Conservation (phyloP, 495 filamentous ascomycete genomes). For the Astrothelium macrocarpum region DNA sequence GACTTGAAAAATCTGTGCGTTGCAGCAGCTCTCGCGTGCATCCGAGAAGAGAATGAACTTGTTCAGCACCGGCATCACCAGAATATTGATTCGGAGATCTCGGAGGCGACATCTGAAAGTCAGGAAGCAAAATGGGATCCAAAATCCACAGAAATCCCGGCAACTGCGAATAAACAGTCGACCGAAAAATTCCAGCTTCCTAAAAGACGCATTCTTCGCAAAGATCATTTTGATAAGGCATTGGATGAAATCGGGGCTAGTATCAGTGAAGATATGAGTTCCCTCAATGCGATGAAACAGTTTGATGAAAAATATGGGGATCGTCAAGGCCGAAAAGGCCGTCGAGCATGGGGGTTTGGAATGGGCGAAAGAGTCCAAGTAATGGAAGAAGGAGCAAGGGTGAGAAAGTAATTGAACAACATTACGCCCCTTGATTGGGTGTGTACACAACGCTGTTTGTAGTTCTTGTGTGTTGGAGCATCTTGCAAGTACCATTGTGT, state of each 20-base stretch:
- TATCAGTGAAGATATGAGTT: constrained; percentile 90
- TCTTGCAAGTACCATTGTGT: not conserved
- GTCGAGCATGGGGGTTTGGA: not conserved
- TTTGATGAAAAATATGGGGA: constrained; percentile 97
- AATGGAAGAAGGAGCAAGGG: not conserved
- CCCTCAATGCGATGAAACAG: constrained; percentile 73
- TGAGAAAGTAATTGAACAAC: not conserved
- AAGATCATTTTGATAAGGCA: constrained; percentile 71
- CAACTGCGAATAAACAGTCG: constrained; percentile 26
- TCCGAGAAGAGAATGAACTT: constrained; percentile 67
- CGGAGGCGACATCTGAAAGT: not conserved
- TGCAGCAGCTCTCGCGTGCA: constrained; percentile 78
- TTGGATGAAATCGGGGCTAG: constrained; percentile 85
- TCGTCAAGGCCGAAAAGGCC: constrained; percentile 43
- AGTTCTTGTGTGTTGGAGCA: not conserved
- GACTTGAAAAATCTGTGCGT: constrained; percentile 93
- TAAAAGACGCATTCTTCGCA: constrained; percentile 53
- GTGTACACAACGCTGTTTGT: not conserved
- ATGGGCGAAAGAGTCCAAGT: not conserved
- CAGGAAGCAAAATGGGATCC: not conserved
- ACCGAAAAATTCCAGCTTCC: constrained; percentile 46
- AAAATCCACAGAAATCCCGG: constrained; percentile 5
- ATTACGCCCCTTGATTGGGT: not conserved
- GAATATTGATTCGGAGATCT: constrained; percentile 22
- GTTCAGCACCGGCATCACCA: not conserved